Evolutionary conservation across 2,329 filamentous ascomycete species (phyloP).

Genomic region (Colletotrichum filicis): DNA sequence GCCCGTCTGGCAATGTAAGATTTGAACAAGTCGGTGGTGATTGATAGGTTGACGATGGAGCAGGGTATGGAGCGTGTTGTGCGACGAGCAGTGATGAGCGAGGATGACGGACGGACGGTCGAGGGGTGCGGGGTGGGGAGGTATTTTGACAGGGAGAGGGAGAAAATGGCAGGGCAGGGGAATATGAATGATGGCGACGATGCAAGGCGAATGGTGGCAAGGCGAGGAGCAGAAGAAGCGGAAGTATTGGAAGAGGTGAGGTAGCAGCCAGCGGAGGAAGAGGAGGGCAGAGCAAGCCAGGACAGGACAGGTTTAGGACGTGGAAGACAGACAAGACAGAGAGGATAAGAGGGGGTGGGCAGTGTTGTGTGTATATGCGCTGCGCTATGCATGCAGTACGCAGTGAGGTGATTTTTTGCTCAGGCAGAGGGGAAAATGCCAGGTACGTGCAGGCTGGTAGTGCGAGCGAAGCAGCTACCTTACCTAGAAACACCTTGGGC

Average conservation of each 20-base stretch:
- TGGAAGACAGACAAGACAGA: conserved; percentile 32
- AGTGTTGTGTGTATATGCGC: conserved; percentile 32
- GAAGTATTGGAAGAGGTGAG: conserved; percentile 15
- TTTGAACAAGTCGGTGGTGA: conserved; percentile 11
- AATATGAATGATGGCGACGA: conserved; percentile 37
- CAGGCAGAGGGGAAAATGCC: conserved; percentile 37
- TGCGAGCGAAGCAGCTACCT: conserved; percentile 29
- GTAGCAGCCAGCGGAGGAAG: neutral
- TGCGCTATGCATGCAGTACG: conserved; percentile 35
- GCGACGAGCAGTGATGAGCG: conserved; percentile 33
- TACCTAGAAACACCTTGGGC: neutral
- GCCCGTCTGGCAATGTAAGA: neutral
- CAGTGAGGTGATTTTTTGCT: conserved; percentile 35
- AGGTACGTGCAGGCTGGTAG: conserved; percentile 41
- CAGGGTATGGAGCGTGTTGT: conserved; percentile 25
- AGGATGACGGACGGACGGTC: conserved; percentile 30
- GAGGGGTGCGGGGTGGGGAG: conserved; percentile 35
- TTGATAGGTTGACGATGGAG: conserved; percentile 24
- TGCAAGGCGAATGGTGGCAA: conserved; percentile 35
- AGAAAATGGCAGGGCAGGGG: conserved; percentile 34
- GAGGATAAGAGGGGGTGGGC: conserved; percentile 29
- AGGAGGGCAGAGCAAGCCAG: conserved; percentile 10
- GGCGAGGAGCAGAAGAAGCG: conserved; percentile 24
- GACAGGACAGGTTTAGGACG: conserved; percentile 28
- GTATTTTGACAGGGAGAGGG: conserved; percentile 33